These are phyloP conservation scores for Xylariaceae sp. DNA, from an alignment of 2,329 filamentous ascomycete genomes.

Conservation along the genomic window DNA sequence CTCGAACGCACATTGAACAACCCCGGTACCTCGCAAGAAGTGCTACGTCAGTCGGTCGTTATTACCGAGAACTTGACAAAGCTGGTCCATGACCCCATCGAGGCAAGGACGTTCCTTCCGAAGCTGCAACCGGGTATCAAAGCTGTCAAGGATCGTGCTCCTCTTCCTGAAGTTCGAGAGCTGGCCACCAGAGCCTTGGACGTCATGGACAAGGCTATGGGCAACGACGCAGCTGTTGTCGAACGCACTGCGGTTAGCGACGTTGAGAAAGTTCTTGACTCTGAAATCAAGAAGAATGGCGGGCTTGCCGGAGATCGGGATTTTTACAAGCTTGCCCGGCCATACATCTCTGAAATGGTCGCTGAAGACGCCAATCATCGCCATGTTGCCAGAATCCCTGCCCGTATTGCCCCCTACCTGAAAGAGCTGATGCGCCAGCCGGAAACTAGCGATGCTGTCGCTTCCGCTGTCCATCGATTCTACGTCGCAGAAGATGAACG, in stretches of 20 bases:
- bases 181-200: conserved; percentile 76
- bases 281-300: conserved; percentile 67
- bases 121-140: conserved; percentile 94
- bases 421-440: conserved; percentile 62
- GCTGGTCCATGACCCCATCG: conserved; percentile 90
- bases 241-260: conserved; percentile 68
- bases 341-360: conserved; percentile 79
- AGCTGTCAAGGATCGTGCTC: conserved; percentile 79
- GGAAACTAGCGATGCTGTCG: conserved; percentile 59
- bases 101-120: conserved; percentile 90
- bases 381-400: conserved; percentile 67
- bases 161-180: conserved; percentile 90
- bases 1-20: conserved; percentile 92
- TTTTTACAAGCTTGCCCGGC: conserved; percentile 62
- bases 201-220: conserved; percentile 94
- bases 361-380: conserved; percentile 84
- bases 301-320: conserved; percentile 60
- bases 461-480: conserved; percentile 68
- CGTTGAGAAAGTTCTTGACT: conserved; percentile 69
- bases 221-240: conserved; percentile 60
- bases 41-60: conserved; percentile 90
- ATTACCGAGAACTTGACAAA: conserved; percentile 98
- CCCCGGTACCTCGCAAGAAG: conserved; percentile 86
- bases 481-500: conserved; percentile 82
- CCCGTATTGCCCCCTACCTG: conserved; percentile 71